phyloP scores from a whole-genome alignment of 2,329 filamentous ascomycete species.

The Tricladium varicosporioides region DNA sequence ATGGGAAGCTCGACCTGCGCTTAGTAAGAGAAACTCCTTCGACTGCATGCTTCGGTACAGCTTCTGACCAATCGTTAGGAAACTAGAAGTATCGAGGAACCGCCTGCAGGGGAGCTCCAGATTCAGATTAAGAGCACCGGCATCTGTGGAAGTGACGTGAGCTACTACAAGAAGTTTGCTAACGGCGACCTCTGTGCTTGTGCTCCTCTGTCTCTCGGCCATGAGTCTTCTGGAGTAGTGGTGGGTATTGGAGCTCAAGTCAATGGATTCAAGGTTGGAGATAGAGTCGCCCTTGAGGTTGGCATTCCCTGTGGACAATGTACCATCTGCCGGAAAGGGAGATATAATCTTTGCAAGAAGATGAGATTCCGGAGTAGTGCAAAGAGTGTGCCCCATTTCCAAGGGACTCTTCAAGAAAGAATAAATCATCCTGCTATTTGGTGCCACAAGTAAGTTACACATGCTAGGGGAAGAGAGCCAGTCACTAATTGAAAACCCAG shows the following conservation, averaged over 20 bases:
- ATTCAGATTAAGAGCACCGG: slow-evolving; percentile 64
- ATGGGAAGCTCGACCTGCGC: slow-evolving; percentile 56
- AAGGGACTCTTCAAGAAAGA: slow-evolving; percentile 60
- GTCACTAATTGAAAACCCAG: slow-evolving; percentile 33
- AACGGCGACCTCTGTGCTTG: slow-evolving; percentile 68
- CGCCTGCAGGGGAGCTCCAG: slow-evolving; percentile 55
- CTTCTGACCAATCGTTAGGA: slow-evolving; percentile 41
- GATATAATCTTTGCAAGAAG: slow-evolving; percentile 64
- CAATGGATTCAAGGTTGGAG: slow-evolving; percentile 51
- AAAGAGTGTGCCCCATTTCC: slow-evolving; percentile 62
- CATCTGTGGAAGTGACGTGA: slow-evolving; percentile 68
- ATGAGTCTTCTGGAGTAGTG: slow-evolving; percentile 60
- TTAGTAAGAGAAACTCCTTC: slow-evolving; percentile 43
- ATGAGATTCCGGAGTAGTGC: slow-evolving; percentile 62
- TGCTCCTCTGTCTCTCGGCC: slow-evolving; percentile 62
- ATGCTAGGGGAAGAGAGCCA: not conserved
- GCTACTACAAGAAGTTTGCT: slow-evolving; percentile 71
- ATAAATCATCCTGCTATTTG: slow-evolving; percentile 62
- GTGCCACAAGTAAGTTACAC: slow-evolving; percentile 55
- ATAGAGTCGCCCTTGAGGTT: slow-evolving; percentile 73
- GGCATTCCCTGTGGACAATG: slow-evolving; percentile 89
- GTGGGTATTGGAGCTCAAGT: slow-evolving; percentile 54
- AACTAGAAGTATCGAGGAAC: slow-evolving; percentile 42
- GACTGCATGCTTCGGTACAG: not conserved
- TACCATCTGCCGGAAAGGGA: slow-evolving; percentile 84